Conservation (phyloP, 805 yeast species). For the Saccharomycopsis babjevae region DNA sequence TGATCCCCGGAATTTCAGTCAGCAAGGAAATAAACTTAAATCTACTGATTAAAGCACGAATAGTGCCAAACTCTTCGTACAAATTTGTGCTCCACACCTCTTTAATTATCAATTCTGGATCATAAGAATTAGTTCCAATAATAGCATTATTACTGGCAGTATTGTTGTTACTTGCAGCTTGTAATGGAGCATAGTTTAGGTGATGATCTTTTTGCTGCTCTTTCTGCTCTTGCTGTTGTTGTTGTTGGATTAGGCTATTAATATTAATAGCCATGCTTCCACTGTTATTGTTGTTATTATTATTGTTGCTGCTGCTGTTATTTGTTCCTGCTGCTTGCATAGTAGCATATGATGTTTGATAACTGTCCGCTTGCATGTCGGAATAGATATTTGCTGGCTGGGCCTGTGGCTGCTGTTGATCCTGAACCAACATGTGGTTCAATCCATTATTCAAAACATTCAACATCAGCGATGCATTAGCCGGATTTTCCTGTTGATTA, state of each 20-base stretch:
- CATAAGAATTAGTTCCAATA: background rate
- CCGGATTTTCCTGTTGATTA: background rate
- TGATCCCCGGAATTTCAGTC: slow-evolving; percentile 92
- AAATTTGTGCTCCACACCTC: slow-evolving; percentile 71
- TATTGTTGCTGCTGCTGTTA: background rate
- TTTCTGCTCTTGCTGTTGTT: slow-evolving; percentile 16
- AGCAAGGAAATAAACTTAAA: slow-evolving; percentile 60
- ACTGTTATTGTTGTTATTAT: background rate
- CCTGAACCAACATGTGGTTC: slow-evolving; percentile 12
- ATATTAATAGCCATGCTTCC: slow-evolving; percentile 8
- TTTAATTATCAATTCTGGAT: slow-evolving; percentile 29
- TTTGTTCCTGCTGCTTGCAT: background rate
- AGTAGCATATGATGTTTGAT: slow-evolving; percentile 12
- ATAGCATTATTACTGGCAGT: background rate
- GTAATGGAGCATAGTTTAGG: background rate
- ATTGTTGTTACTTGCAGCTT: background rate
- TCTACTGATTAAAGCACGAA: slow-evolving; percentile 47
- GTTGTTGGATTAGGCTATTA: slow-evolving; percentile 17
- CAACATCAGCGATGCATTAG: background rate
- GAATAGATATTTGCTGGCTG: slow-evolving; percentile 19
- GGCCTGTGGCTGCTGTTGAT: slow-evolving; percentile 15
- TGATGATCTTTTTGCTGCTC: background rate
- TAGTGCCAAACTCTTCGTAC: slow-evolving; percentile 52
- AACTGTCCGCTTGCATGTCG: slow-evolving; percentile 19
- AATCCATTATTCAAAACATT: background rate